These are phyloP conservation scores for Aspergillus avenaceus DNA, from an alignment of 495 filamentous ascomycete genomes.

Conservation along the genomic window DNA sequence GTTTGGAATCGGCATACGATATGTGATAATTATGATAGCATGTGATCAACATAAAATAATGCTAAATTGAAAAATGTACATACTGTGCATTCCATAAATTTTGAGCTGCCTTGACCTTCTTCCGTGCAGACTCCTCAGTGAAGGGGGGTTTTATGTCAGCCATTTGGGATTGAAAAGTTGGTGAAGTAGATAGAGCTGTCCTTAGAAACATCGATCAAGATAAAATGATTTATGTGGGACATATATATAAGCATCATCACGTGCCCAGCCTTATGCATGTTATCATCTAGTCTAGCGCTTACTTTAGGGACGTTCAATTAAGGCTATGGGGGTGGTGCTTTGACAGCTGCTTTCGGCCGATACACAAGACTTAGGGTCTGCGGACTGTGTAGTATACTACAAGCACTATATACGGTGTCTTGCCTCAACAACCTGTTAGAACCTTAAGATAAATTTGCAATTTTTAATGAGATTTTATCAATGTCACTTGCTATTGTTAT, in stretches of 20 bases:
- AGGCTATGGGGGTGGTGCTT: background rate
- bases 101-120: slow-evolving; percentile 85
- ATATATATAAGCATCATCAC: slow-evolving; percentile 5
- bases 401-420: no score
- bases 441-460: no score
- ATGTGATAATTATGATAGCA: no score
- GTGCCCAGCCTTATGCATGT: background rate
- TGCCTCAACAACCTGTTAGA: no score
- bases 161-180: slow-evolving; percentile 27
- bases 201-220: background rate
- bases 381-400: background rate
- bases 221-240: background rate
- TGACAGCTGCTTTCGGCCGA: background rate
- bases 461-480: no score
- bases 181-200: background rate
- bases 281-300: background rate
- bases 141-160: slow-evolving; percentile 70
- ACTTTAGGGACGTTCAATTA: background rate
- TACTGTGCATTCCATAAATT: slow-evolving; percentile 81
- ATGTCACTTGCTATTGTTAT: no score
- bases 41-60: no score
- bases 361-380: background rate
- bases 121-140: slow-evolving; percentile 63
- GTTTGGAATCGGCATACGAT: no score
- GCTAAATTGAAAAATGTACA: slow-evolving; percentile 3